phyloP scores from a whole-genome alignment of 2,329 filamentous ascomycete genomes.

The Sclerotinia nivalis region DNA sequence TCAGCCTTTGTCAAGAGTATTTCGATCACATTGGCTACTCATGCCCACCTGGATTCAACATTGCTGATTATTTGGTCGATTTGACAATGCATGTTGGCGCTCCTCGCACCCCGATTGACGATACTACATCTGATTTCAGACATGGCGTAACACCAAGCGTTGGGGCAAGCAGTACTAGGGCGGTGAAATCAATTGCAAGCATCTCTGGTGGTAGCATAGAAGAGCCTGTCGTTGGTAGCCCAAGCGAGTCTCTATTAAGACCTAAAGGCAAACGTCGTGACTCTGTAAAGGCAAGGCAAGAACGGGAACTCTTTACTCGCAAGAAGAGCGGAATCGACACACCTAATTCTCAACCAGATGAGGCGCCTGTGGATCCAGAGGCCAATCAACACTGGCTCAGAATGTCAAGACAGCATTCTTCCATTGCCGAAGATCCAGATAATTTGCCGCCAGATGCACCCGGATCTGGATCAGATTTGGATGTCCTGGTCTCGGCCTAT shows the following conservation, averaged over 20 bases:
- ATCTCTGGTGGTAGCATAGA: conserved; percentile 74
- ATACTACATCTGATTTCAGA: conserved; percentile 59
- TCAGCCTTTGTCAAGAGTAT: conserved; percentile 83
- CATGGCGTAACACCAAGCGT: conserved; percentile 67
- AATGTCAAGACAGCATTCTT: conserved; percentile 55
- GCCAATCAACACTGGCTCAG: conserved; percentile 60
- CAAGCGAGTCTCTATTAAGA: conserved; percentile 60
- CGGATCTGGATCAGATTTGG: conserved; percentile 71
- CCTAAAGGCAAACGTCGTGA: conserved; percentile 71
- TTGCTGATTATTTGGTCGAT: conserved; percentile 96
- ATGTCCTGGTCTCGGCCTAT: conserved; percentile 76
- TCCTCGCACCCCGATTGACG: conserved; percentile 54
- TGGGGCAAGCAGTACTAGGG: conserved; percentile 81
- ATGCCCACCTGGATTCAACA: conserved; percentile 96
- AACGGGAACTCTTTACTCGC: conserved; percentile 85
- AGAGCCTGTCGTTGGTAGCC: conserved; percentile 58
- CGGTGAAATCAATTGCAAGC: conserved; percentile 88
- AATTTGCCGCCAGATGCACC: conserved; percentile 60
- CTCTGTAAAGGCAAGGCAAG: conserved; percentile 83
- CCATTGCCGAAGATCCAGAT: conserved; percentile 69
- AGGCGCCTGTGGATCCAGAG: conserved; percentile 47
- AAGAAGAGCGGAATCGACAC: conserved; percentile 67
- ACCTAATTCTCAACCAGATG: conserved; percentile 64
- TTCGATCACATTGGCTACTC: conserved; percentile 90
- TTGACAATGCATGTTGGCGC: conserved; percentile 91